Evolutionary conservation across 2,329 filamentous ascomycete genomes (phyloP), one percentile per base, ranked within the genome.

Genomic region (Venturia carpophila): DNA sequence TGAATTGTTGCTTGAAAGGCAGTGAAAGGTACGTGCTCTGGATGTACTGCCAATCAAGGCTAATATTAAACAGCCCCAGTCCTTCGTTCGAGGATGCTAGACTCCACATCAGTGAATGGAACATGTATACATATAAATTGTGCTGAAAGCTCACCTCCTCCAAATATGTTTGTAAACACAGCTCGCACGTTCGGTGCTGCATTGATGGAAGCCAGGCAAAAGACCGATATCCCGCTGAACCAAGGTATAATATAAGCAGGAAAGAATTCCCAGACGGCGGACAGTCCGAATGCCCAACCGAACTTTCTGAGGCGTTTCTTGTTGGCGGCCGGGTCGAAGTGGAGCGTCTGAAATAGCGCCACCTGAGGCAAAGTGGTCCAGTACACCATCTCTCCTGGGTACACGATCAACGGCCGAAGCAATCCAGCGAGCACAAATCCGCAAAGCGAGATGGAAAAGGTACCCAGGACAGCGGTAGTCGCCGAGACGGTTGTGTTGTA

Each of bases 321-420:
- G 0, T 82, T 79, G 37, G 76, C 73, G 19, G 78, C 78, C 69
- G 83, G 82, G n/a, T 47, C 56, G 69, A 91, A 88, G 71, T 92
- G 88, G 79, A 92, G 86, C 67, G 87, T 86, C 69, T 87, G 87
- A 78, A 91, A 87, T 42, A 91, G 75, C 0, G 86, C 83, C 9
- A 87, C 83, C 6, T 83, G 82, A 64, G 88, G 86, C 37, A 91
- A 78, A 61, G 84, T 88, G 1, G 79, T 80, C 0, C 88, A 88
- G 87, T 88, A 91, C 66, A 91, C 89, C 86, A 91, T 89, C 11
- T 87, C 84, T 0, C 86, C 85, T 2, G 84, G 84, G n/a, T 34
- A 58, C 60, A 70, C 66, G 42, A 73, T 41, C 43, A 73, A 72
- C 11, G 69, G 67, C 11, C 71, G 69, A 37, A 72, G 71, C n/a